Base-by-base conservation (phyloP, 768 basidiomycete species). In the Hydnum rufescens region DNA sequence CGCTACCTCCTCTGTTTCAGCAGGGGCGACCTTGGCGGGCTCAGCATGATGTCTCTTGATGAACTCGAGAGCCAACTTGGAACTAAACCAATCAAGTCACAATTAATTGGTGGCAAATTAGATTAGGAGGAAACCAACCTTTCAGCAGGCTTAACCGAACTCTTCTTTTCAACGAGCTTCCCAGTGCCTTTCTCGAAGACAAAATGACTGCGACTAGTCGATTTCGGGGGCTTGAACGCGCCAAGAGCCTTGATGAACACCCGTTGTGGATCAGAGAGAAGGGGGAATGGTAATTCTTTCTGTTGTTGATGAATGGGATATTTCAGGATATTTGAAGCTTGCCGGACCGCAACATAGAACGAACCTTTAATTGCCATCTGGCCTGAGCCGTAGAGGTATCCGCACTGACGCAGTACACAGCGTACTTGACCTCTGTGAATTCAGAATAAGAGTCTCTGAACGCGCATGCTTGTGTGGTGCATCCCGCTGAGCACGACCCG, bases 201-300 rank as follows among this genome's bases (percentile, higher is more conserved):
- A 65, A 93, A 95, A 64, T 93, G 89, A 57, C 85, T 89, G 13
- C 92, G 77, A 67, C 85, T 86, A 51, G 86, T 87, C 68, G 77
- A 84, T 32, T 80, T 83, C 5, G 79, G 78, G 32, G 63, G 58
- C 8, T 28, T 36, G 5, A 75, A 75, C 13, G 86, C 86, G 16
- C 90, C 92, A 26, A 97, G 72, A 2, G 78, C 82, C 31, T 73
- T 71, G 58, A 96, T 85, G 29, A 96, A 70, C 23, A 70, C 63
- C 46, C 80, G 76, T 62, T 88, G 77, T n/a, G 81, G 86, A 63
- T 97, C 92, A 4, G 86, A 93, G 29, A 97, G 71, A 1, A 95
- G 69, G 2, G 81, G 75, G 62, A 88, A 97, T 16, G 80, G 85
- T 23, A 96, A 74, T 54, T 75, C 70, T 70, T 89, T 84, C 83